These are phyloP conservation scores for Plantago elongata DNA, from an alignment of 257 asterid genomes.

Conservation along the genomic window DNA sequence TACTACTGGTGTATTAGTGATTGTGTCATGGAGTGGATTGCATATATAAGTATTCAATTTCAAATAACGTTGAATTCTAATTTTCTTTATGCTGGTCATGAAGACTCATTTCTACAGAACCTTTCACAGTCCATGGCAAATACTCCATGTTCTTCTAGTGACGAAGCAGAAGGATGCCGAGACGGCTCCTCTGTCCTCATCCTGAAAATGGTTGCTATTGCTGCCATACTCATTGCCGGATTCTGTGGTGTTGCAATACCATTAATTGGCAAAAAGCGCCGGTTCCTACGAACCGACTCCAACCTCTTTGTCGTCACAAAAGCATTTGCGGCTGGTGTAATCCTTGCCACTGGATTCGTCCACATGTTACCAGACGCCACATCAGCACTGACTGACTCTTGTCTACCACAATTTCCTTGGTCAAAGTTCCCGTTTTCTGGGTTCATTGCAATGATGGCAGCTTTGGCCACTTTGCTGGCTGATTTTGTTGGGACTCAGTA, in stretches of 20 bases:
- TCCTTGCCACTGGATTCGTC: constrained; percentile 95
- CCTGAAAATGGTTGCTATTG: constrained; percentile 73
- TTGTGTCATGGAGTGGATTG: too few species aligned
- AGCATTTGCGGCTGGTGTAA: constrained; percentile 96
- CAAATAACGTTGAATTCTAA: constrained; percentile 8
- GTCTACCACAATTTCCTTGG: constrained; percentile 78
- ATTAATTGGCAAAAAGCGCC: constrained; percentile 67
- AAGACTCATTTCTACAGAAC: constrained; percentile 53
- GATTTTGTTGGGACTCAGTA: constrained; percentile 91
- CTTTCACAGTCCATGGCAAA: constrained; percentile 56
- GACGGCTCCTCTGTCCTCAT: constrained; percentile 48
- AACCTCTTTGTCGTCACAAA: constrained; percentile 76
- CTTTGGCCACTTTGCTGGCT: constrained; percentile 74
- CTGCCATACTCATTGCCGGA: constrained; percentile 69
- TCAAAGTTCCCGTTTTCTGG: constrained; percentile 86
- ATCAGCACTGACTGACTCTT: constrained; percentile 44
- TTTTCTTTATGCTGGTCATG: constrained; percentile 24
- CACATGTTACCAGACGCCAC: constrained; percentile 95
- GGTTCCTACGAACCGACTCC: constrained; percentile 67
- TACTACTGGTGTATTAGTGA: too few species aligned
- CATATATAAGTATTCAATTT: too few species aligned
- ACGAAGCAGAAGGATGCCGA: constrained; percentile 52
- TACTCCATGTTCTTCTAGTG: constrained; percentile 32
- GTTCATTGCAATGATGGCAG: constrained; percentile 90
- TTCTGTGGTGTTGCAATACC: constrained; percentile 79